These are phyloP conservation scores for Marchantia paleacea DNA, from an alignment of 225 moss, liverwort and hornwort genomes.

Conservation along the genomic window DNA sequence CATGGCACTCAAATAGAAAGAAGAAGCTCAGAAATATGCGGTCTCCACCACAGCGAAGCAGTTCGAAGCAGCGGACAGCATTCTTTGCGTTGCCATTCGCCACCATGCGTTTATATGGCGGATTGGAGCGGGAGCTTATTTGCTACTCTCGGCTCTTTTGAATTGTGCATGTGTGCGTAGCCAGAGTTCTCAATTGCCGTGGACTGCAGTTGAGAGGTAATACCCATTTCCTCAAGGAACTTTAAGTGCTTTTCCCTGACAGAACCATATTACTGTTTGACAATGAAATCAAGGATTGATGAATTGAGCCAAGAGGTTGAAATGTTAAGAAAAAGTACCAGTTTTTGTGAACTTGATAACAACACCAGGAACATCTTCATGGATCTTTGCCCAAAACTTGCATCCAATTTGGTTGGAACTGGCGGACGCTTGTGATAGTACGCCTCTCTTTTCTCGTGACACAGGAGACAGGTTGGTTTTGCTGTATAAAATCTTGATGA, in stretches of 20 bases:
- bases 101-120: not conserved
- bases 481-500: not conserved
- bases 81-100: not conserved
- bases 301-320: not conserved
- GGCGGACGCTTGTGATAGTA: too few species aligned
- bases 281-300: not conserved
- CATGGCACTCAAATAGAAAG: not conserved
- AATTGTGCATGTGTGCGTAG: not conserved
- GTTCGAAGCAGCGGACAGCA: not conserved
- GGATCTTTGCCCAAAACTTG: not conserved
- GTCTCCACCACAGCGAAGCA: not conserved
- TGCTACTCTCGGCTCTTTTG: not conserved
- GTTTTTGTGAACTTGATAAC: too few species aligned
- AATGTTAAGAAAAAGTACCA: too few species aligned
- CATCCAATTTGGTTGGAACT: not conserved
- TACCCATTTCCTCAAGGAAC: not conserved
- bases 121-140: not conserved
- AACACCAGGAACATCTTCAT: too few species aligned
- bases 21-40: slow-evolving; percentile 6
- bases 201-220: not conserved
- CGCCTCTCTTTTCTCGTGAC: not conserved
- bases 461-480: not conserved
- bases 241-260: too few species aligned
- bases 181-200: too few species aligned
- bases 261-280: not conserved